Evolutionary conservation across 371 early-diverging fungal species (phyloP).

Genomic region (Mortierella sp.): DNA sequence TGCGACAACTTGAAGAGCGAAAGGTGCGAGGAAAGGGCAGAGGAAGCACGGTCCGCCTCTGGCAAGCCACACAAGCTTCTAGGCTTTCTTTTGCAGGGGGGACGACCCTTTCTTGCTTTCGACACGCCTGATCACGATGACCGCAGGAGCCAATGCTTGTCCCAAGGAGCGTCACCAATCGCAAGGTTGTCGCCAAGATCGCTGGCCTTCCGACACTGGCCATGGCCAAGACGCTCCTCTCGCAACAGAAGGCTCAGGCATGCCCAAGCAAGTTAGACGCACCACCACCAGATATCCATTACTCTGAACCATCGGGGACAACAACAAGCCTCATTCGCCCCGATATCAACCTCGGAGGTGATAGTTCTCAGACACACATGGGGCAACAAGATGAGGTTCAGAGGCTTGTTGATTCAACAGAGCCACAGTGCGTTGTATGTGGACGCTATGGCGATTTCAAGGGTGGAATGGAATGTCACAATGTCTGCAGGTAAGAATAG

Average conservation of each 20-base stretch:
- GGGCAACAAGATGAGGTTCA: not conserved
- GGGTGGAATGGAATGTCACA: constrained; percentile 58
- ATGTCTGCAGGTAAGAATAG: constrained; percentile 59
- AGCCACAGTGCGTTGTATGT: constrained; percentile 62
- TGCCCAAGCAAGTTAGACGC: too few relatives aligned
- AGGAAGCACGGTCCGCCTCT: too few relatives aligned
- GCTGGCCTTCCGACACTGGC: constrained; percentile 14
- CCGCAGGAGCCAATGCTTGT: constrained; percentile 22
- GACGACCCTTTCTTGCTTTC: too few relatives aligned
- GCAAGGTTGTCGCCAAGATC: not conserved
- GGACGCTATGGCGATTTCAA: constrained; percentile 68
- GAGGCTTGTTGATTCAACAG: constrained; percentile 49
- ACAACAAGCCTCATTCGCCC: not conserved
- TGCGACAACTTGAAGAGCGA: too few relatives aligned
- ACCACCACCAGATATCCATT: too few relatives aligned
- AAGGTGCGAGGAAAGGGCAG: too few relatives aligned
- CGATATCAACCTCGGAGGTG: not conserved
- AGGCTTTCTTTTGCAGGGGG: too few relatives aligned
- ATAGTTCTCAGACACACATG: not conserved
- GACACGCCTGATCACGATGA: constrained; percentile 4
- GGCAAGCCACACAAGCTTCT: too few relatives aligned
- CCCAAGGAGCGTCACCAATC: constrained; percentile 37
- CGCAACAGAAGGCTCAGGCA: constrained; percentile 5
- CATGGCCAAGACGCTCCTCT: constrained; percentile 3
- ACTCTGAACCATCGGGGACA: too few relatives aligned